phyloP scores from a whole-genome alignment of 352 stramenopile species.

The Pythium vanterpoolii region DNA sequence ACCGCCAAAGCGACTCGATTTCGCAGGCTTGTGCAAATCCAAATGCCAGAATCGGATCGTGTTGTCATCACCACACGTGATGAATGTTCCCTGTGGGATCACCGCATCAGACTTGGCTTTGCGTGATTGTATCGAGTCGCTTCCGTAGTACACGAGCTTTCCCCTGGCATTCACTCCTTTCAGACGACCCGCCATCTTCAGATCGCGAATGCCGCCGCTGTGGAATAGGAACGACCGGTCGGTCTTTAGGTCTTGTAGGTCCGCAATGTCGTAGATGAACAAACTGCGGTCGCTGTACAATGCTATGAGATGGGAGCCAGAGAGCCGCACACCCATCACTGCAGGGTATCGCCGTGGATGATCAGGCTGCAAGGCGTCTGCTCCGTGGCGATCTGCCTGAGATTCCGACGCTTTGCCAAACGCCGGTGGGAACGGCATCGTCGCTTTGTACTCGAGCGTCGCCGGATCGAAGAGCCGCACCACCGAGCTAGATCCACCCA shows the following conservation, averaged over 20 bases:
- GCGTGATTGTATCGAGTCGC: constrained; percentile 13
- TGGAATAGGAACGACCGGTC: constrained; percentile 84
- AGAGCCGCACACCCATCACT: constrained; percentile 52
- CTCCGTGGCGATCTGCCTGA: neutral
- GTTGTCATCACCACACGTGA: constrained; percentile 86
- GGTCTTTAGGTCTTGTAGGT: constrained; percentile 42
- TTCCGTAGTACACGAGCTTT: constrained; percentile 45
- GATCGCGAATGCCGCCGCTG: constrained; percentile 59
- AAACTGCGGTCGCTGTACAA: constrained; percentile 81
- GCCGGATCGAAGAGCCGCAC: constrained; percentile 71
- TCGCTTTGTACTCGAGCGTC: constrained; percentile 69
- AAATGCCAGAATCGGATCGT: constrained; percentile 87
- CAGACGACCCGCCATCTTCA: constrained; percentile 50
- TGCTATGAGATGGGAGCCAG: constrained; percentile 53
- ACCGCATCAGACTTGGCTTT: constrained; percentile 17
- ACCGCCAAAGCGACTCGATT: constrained; percentile 23
- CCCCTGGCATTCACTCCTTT: constrained; percentile 53
- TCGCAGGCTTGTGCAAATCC: constrained; percentile 49
- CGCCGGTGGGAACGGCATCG: constrained; percentile 72
- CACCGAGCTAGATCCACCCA: constrained; percentile 58
- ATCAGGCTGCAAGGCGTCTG: constrained; percentile 40
- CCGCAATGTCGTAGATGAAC: constrained; percentile 69
- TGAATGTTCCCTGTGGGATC: constrained; percentile 66
- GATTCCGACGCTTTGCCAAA: constrained; percentile 46
- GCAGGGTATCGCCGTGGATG: constrained; percentile 55